phyloP scores from a whole-genome alignment of 1,284 basidiomycete genomes.

The Vanrija sp. region DNA sequence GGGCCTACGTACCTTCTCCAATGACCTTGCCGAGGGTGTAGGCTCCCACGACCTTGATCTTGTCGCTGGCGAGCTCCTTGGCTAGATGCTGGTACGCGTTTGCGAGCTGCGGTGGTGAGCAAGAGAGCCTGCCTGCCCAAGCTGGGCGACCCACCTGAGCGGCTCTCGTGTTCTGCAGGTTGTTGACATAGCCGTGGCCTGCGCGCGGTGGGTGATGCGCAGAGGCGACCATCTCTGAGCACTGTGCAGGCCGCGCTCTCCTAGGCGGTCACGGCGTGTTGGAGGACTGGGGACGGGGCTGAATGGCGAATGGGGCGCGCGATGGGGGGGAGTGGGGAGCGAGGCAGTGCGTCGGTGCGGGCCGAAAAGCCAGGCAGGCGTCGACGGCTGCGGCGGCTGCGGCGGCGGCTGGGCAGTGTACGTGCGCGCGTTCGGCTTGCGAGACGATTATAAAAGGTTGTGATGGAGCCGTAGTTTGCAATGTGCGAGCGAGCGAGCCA shows the following conservation, averaged over 20 bases:
- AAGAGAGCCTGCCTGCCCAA: conserved; percentile 11
- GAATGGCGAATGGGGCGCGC: too few species aligned
- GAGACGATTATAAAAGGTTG: too few species aligned
- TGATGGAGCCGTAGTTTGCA: too few species aligned
- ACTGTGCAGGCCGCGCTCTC: background rate
- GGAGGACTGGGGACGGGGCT: too few species aligned
- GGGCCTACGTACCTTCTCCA: conserved; percentile 73
- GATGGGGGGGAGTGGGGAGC: too few species aligned
- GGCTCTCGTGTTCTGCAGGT: background rate
- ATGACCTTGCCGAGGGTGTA: conserved; percentile 94
- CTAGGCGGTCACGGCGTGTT: too few species aligned
- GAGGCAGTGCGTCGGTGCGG: too few species aligned
- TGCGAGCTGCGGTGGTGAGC: conserved; percentile 58
- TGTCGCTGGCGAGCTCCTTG: conserved; percentile 83
- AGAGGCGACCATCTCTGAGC: background rate
- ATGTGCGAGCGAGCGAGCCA: too few species aligned
- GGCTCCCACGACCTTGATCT: conserved; percentile 87
- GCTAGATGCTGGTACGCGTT: conserved; percentile 96
- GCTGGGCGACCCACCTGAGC: conserved; percentile 9
- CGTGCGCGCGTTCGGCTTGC: too few species aligned
- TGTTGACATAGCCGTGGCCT: background rate
- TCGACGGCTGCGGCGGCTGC: too few species aligned
- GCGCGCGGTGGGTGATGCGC: background rate
- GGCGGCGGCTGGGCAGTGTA: too few species aligned
- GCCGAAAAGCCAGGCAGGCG: too few species aligned